Conservation (phyloP, 2,329 filamentous ascomycete genomes). For the Ceratocystis variospora region DNA sequence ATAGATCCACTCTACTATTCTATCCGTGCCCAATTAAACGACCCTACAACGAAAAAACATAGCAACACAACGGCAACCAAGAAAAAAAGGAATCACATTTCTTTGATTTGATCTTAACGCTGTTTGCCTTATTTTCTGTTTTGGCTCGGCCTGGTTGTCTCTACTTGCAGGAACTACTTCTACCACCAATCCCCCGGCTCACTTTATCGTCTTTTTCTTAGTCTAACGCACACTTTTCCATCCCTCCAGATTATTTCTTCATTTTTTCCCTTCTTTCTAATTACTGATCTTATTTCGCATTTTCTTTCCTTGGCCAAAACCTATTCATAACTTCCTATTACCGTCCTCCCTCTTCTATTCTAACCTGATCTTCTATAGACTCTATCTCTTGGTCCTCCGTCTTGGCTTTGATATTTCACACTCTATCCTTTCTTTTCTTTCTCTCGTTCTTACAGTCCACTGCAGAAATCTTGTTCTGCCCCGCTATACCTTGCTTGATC, state of each 20-base stretch:
- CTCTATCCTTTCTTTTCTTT: neutral
- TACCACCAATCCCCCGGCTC: slow-evolving; percentile 2
- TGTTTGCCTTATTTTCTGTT: neutral
- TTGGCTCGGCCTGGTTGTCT: neutral
- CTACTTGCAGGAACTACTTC: slow-evolving; percentile 7
- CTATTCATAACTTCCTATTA: neutral
- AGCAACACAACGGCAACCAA: neutral
- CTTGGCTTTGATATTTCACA: neutral
- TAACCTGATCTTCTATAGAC: neutral
- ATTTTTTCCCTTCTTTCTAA: neutral
- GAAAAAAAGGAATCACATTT: neutral
- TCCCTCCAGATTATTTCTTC: neutral
- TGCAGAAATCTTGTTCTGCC: neutral
- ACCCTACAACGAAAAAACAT: neutral
- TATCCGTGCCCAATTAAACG: slow-evolving; percentile 6
- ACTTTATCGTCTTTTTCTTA: neutral
- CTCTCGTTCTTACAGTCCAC: neutral
- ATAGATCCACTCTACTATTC: neutral
- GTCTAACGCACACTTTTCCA: neutral
- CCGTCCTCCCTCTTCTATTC: neutral
- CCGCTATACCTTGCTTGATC: neutral
- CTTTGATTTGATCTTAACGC: neutral
- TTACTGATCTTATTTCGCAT: neutral
- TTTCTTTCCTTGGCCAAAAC: neutral
- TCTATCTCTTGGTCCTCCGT: neutral